Percentiles rank a stretch among this genome's conserved stretches.
Evolutionary conservation across 257 asterid species (phyloP).

Genomic region (Paulownia fortunei): DNA sequence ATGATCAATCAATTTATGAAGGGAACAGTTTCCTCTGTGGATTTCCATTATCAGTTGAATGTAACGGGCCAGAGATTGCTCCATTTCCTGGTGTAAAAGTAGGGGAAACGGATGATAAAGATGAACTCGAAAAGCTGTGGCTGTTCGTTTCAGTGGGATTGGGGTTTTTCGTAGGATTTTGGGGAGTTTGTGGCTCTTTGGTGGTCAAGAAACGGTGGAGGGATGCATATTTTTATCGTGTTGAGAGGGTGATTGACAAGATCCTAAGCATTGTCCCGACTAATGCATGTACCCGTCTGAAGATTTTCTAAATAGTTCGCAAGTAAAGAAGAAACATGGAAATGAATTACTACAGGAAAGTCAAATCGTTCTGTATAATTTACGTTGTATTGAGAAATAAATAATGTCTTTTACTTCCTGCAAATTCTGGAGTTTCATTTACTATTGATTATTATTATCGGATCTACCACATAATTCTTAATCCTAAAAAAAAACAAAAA

Average conservation of each 20-base stretch:
- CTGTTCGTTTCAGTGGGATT: constrained; percentile 26
- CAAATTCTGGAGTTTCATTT: too few species aligned
- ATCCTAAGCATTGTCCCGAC: background rate
- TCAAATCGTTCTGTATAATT: too few species aligned
- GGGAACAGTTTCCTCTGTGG: constrained; percentile 45
- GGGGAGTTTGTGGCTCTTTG: constrained; percentile 43
- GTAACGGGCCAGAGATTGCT: constrained; percentile 5
- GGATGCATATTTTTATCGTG: constrained; percentile 27
- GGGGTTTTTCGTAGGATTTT: constrained; percentile 38
- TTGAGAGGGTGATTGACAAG: background rate
- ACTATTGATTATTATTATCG: too few species aligned
- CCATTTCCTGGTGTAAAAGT: constrained; percentile 16
- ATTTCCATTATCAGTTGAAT: constrained; percentile 21
- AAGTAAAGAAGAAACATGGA: background rate
- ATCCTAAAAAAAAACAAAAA: too few species aligned
- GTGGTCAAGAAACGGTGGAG: constrained; percentile 43
- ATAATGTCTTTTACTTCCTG: background rate
- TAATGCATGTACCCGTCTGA: background rate
- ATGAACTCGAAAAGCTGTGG: constrained; percentile 35
- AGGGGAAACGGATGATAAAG: constrained; percentile 4
- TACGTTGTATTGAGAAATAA: background rate
- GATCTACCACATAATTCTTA: too few species aligned
- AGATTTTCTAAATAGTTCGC: background rate
- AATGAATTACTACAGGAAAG: too few species aligned
- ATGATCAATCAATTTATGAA: constrained; percentile 41